Evolutionary conservation across 2,329 filamentous ascomycete species (phyloP), one percentile per base, ranked within the genome.

Genomic region (Stemphylium vesicarium): DNA sequence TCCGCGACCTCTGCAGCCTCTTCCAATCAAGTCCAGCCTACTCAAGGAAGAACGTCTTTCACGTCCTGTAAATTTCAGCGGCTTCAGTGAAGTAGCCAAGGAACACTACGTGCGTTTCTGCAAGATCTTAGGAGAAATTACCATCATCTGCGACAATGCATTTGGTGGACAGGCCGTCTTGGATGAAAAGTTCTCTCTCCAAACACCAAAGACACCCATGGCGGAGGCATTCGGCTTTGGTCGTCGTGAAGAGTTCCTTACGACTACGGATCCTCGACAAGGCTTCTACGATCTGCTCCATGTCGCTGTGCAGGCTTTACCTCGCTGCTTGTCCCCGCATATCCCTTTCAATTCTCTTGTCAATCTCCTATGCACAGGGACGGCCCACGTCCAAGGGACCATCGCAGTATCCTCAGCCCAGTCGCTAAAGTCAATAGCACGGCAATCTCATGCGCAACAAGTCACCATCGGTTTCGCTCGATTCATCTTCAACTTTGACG

Each of bases 401-500:
- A 97, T 99, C 72, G 96, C 95, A 1, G 85, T 87, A 38, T 97
- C 95, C 0, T 98, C 96, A 1, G 91, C 92, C 3, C 90, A 93
- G 64, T 97, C 95, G 1, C 78, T 99, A 13, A 98, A 97, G 73
- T 94, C 94, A 0, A 99, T 99, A 66, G 95, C 96, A 10, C 85
- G 91, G 29, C 95, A 99, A 69, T 91, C 89, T 7, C 90, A 96
- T 76, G 93, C 95, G 0, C 92, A 99, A 65, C 91, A 95, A 74
- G 95, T 99, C 3, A 96, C 93, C 0, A 96, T 96, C 76, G 94
- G 95, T 0, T 99, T 99, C 76, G 91, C 95, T 33, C 85, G 93
- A 22, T 99, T 98, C 76, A 99, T 99, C 48, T 99, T 99, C 79
- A 96, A 95, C 65, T 99, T 98, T 73, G 96, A 99, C 74, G 93